Conservation (phyloP, 352 stramenopile genomes). For the Salisapilia sapeloensis region DNA sequence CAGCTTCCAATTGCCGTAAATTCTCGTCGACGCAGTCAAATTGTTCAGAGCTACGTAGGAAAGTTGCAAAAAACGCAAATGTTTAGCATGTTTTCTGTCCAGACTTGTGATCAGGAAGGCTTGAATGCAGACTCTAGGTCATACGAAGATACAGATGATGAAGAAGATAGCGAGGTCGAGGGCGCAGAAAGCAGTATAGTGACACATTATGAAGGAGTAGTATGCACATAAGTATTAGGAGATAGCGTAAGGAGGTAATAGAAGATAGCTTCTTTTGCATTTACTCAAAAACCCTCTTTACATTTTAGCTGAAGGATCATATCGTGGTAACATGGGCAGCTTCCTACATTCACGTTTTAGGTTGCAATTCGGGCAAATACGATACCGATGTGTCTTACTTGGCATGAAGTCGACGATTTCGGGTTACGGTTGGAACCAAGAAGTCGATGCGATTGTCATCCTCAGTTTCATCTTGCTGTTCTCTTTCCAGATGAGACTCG, state of each 20-base stretch:
- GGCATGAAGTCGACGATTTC: conserved; percentile 17
- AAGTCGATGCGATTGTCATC: conserved; percentile 10
- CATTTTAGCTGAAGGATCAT: too few relatives aligned
- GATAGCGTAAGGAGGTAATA: too few relatives aligned
- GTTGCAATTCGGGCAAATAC: neutral
- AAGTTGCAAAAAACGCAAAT: conserved; percentile 69
- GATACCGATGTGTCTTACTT: conserved; percentile 9
- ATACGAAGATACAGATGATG: conserved; percentile 2
- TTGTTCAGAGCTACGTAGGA: conserved; percentile 35
- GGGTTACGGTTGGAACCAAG: conserved; percentile 20
- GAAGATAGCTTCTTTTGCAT: too few relatives aligned
- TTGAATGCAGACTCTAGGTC: too few relatives aligned
- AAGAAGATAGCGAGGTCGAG: conserved; percentile 7
- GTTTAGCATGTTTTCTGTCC: conserved; percentile 54
- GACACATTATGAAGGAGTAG: too few relatives aligned
- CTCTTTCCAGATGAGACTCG: neutral
- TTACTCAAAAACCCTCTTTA: too few relatives aligned
- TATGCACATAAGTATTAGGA: too few relatives aligned
- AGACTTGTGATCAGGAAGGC: conserved; percentile 17
- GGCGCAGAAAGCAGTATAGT: too few relatives aligned
- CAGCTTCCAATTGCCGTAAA: neutral
- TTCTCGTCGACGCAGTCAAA: conserved; percentile 19
- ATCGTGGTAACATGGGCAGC: conserved; percentile 11
- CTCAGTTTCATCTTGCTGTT: neutral
- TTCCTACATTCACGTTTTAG: conserved; percentile 4